A percentile compares a stretch with the other conserved stretches of the same genome.
phyloP scores from a whole-genome alignment of 805 yeast species.

The Candida methanosorbosa region DNA sequence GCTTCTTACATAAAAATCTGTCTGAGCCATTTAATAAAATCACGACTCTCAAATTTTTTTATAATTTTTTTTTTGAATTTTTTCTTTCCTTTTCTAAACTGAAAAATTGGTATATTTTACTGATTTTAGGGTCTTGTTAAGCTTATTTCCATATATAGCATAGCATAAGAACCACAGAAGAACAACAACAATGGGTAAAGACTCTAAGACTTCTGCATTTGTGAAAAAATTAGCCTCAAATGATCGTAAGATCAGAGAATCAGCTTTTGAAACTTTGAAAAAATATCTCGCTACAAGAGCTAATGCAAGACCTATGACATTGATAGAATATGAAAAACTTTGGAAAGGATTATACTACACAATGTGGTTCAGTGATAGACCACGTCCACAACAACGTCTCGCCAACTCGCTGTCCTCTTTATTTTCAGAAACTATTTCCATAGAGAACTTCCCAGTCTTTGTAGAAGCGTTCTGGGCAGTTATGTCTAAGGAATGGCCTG shows the following conservation, averaged over 20 bases:
- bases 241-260: conserved; percentile 64
- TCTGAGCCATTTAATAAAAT: no score
- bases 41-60: no score
- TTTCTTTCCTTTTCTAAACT: no score
- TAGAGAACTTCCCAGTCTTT: conserved; percentile 39
- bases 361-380: conserved; percentile 96
- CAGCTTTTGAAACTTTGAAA: conserved; percentile 58
- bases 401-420: conserved; percentile 62
- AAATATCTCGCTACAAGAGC: conserved; percentile 43
- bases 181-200: no score
- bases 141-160: no score
- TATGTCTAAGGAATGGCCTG: conserved; percentile 73
- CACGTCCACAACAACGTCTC: conserved; percentile 81
- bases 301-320: conserved; percentile 32
- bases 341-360: conserved; percentile 96
- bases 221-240: conserved; percentile 82
- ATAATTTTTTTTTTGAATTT: no score
- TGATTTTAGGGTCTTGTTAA: no score
- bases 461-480: conserved; percentile 75
- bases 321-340: conserved; percentile 62
- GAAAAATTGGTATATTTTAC: no score
- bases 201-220: conserved; percentile 39
- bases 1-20: no score
- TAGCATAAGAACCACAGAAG: no score
- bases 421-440: conserved; percentile 35